phyloP scores from a whole-genome alignment of 1,284 basidiomycete genomes.

The Papiliotrema terrestris region DNA sequence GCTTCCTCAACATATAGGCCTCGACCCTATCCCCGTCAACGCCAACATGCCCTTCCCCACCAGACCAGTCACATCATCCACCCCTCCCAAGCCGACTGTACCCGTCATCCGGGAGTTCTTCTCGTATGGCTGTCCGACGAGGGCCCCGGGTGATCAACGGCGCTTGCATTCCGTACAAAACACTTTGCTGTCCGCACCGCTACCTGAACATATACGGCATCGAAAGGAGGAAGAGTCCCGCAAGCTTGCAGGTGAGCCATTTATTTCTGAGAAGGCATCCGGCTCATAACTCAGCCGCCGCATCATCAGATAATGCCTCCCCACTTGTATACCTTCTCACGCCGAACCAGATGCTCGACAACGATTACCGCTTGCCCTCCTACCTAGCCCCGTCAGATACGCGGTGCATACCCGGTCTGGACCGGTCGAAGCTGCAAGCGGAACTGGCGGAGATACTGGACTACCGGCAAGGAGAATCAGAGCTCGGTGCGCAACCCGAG shows the following conservation, averaged over 20 bases:
- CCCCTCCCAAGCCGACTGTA: conserved; percentile 59
- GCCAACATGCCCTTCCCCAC: conserved; percentile 59
- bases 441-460: conserved; percentile 7
- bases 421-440: conserved; percentile 5
- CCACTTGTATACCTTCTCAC: conserved; percentile 70
- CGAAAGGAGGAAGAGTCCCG: conserved; percentile 57
- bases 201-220: conserved; percentile 66
- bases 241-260: conserved; percentile 29
- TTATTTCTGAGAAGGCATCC: too few relatives aligned
- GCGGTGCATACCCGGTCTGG: conserved; percentile 27
- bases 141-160: conserved; percentile 78
- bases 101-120: conserved; percentile 76
- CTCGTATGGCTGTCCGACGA: conserved; percentile 83
- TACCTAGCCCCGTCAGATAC: conserved; percentile 57
- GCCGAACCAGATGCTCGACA: conserved; percentile 80
- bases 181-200: conserved; percentile 71
- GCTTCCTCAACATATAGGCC: conserved; percentile 62
- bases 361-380: conserved; percentile 79
- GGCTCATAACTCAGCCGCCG: conserved; percentile 12
- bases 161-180: conserved; percentile 81
- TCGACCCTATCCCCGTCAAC: conserved; percentile 58
- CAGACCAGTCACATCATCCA: too few relatives aligned
- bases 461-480: background rate
- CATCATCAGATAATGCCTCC: conserved; percentile 20
- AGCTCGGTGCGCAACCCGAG: background rate